A percentile compares a stretch with the other conserved stretches of the same genome.
Evolutionary conservation across 805 yeast species (phyloP).

Genomic region (Metschnikowia lachancei): DNA sequence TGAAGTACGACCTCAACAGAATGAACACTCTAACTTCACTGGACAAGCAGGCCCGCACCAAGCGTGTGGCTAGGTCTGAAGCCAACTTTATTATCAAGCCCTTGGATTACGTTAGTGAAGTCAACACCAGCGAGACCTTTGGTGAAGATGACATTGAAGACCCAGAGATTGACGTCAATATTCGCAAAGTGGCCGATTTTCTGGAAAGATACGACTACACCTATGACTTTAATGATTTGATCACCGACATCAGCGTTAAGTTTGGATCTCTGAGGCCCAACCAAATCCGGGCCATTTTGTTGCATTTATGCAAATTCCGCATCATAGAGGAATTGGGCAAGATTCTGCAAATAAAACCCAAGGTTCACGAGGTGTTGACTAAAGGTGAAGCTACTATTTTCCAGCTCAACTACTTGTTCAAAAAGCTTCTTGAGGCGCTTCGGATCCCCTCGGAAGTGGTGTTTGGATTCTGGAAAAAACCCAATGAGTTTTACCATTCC

Average conservation of each 20-base stretch:
- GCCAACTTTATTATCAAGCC: slow-evolving; percentile 41
- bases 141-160: slow-evolving; percentile 21
- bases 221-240: slow-evolving; percentile 40
- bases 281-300: slow-evolving; percentile 56
- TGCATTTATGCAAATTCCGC: slow-evolving; percentile 68
- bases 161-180: slow-evolving; percentile 17
- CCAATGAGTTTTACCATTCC: slow-evolving; percentile 55
- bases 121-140: slow-evolving; percentile 39
- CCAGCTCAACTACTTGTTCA: slow-evolving; percentile 75
- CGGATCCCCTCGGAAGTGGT: slow-evolving; percentile 74
- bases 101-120: slow-evolving; percentile 40
- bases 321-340: slow-evolving; percentile 38
- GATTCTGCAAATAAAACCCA: slow-evolving; percentile 39
- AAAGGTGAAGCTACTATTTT: slow-evolving; percentile 58
- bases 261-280: slow-evolving; percentile 43
- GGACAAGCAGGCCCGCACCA: slow-evolving; percentile 70
- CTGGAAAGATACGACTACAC: slow-evolving; percentile 28
- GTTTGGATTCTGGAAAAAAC: slow-evolving; percentile 79
- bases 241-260: slow-evolving; percentile 40
- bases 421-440: slow-evolving; percentile 65
- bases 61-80: slow-evolving; percentile 47
- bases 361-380: slow-evolving; percentile 42
- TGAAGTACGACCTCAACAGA: slow-evolving; percentile 47
- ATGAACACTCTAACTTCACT: slow-evolving; percentile 64
- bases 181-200: slow-evolving; percentile 32